Conservation (phyloP, 148 eudicot species). For the Chenopodium quinoa region DNA sequence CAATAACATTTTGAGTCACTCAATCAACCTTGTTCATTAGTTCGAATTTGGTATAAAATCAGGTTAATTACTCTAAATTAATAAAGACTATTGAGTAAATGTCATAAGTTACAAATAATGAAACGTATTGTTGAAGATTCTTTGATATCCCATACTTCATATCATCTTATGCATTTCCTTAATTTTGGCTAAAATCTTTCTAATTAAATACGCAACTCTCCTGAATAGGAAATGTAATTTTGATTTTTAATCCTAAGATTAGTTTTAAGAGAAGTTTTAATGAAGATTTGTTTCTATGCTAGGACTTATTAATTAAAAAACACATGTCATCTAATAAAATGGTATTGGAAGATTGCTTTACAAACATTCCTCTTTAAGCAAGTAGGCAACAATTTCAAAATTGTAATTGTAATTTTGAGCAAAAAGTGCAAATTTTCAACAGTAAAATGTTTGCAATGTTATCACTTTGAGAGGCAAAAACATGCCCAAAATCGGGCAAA, state of each 20-base stretch:
- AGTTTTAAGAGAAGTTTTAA: neutral
- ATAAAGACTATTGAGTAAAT: too few species aligned
- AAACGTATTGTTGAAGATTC: too few species aligned
- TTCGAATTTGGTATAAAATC: too few species aligned
- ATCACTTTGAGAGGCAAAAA: constrained; percentile 28
- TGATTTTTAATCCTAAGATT: neutral
- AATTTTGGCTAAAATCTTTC: neutral
- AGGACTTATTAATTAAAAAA: neutral
- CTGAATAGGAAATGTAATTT: neutral
- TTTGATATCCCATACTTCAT: too few species aligned
- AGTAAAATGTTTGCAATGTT: constrained; percentile 18
- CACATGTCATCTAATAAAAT: neutral
- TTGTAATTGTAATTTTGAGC: neutral
- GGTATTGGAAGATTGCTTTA: neutral
- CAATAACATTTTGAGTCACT: too few species aligned
- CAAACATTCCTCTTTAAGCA: neutral
- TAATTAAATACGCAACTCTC: neutral
- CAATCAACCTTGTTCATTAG: too few species aligned
- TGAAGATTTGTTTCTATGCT: neutral
- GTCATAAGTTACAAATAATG: too few species aligned
- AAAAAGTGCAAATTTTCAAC: constrained; percentile 1
- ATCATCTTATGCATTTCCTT: too few species aligned
- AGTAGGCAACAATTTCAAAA: neutral
- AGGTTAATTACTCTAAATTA: too few species aligned
- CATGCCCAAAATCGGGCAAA: neutral